A percentile compares a stretch with the other conserved stretches of the same genome.
Evolutionary conservation across 208 protist species (phyloP).

Genomic region (Acanthamoeba comandoni): DNA sequence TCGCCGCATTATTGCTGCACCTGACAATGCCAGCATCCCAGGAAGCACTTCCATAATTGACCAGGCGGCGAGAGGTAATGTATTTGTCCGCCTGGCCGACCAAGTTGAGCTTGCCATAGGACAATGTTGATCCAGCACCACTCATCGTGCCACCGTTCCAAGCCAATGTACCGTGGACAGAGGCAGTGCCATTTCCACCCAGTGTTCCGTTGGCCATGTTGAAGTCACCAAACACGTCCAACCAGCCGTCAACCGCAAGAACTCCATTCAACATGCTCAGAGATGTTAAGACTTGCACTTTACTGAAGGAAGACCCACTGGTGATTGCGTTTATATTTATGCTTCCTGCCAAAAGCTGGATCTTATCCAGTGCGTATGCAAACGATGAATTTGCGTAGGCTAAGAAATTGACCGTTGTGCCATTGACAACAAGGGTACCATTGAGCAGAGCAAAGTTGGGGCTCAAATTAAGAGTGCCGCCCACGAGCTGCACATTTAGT

Average conservation of each 20-base stretch:
- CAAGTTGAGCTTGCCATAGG: neutral
- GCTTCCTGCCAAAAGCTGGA: too few relatives aligned
- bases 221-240: constrained; percentile 25
- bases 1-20: neutral
- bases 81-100: neutral
- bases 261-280: too few relatives aligned
- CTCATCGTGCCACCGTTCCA: constrained; percentile 50
- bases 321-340: too few relatives aligned
- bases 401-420: constrained; percentile 49
- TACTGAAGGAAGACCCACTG: too few relatives aligned
- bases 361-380: too few relatives aligned
- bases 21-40: neutral
- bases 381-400: too few relatives aligned
- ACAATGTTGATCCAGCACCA: constrained; percentile 21
- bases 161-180: neutral
- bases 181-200: constrained; percentile 18
- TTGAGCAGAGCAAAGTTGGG: constrained; percentile 43
- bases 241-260: neutral
- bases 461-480: constrained; percentile 50
- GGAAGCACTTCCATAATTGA: constrained; percentile 10
- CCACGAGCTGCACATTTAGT: constrained; percentile 41
- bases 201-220: constrained; percentile 8
- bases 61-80: constrained; percentile 42
- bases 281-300: too few relatives aligned
- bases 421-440: constrained; percentile 38